Base-by-base conservation (phyloP, 306 rosid species). In the Elaeagnus macrophylla region DNA sequence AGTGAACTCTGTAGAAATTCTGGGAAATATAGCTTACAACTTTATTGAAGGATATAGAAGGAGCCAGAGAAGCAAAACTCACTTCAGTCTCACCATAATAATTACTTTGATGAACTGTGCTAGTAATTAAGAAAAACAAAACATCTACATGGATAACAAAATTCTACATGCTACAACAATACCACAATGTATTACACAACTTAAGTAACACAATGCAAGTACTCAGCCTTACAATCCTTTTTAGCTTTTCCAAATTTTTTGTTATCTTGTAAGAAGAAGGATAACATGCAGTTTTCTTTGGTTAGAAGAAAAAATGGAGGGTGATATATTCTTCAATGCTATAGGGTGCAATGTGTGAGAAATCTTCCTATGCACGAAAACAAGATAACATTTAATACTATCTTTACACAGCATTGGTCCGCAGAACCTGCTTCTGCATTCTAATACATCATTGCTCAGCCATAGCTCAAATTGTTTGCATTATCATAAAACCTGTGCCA, bases 401-500 rank as follows among this genome's bases (percentile, higher is more conserved):
- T 19, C 25, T 41, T 52, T 15, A 12, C 19, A 51, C 37, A 37
- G 66, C 50, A 47, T 60, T 62, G 42, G 43, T 60, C 37, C 20
- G 38, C 48, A 71, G 47, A 48, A 42, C 45, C 60, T 8, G 61
- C 64, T 59, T 69, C 67, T 17, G 42, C 40, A 46, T 57, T 36
- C 47, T n/a, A 11, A n/a, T 48, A 59, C 60, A 53, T 43, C 57
- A 37, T 15, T 37, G 38, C 64, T 48, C 48, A n/a, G 57, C 10
- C 20, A 67, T 37, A 44, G 57, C 55, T 70, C 83, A 87, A 65
- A 84, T 71, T 41, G 79, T 58, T 35, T 77, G 77, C 43, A 72
- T 72, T 45, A 77, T 70, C 51, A 91, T 56, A 39, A 84, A 75
- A 67, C 77, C 99, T 91, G 99, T 85, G 77, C 53, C 67, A 37